phyloP scores from a whole-genome alignment of 129 eudicot species.

The Lonicera japonica region DNA sequence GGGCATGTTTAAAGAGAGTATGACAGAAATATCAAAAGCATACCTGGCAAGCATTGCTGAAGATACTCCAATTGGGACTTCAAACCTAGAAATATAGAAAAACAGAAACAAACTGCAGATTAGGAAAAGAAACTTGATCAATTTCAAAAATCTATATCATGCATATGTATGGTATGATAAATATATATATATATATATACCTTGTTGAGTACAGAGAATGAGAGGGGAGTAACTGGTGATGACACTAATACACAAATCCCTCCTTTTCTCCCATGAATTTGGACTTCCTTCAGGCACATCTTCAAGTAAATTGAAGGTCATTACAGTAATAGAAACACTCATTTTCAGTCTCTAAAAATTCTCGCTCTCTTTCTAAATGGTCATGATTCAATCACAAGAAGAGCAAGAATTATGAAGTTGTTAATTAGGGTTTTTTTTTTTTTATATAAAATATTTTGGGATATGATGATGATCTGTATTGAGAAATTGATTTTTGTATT shows the following conservation, averaged over 20 bases:
- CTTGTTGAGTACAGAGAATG: slow-evolving; percentile 94
- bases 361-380: slow-evolving; percentile 11
- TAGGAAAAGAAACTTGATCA: neutral
- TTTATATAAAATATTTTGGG: too few species aligned
- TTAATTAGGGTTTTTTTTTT: neutral
- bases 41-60: slow-evolving; percentile 90
- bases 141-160: neutral
- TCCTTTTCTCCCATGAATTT: slow-evolving; percentile 93
- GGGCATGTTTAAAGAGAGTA: too few species aligned
- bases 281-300: slow-evolving; percentile 78
- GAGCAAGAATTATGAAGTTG: neutral
- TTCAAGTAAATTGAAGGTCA: slow-evolving; percentile 93
- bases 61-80: slow-evolving; percentile 88
- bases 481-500: too few species aligned
- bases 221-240: slow-evolving; percentile 88
- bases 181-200: slow-evolving; percentile 22
- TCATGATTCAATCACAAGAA: neutral
- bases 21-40: slow-evolving; percentile 8
- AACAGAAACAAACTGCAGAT: neutral
- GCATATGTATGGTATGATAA: too few species aligned
- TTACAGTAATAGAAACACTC: slow-evolving; percentile 86
- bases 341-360: slow-evolving; percentile 23
- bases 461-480: neutral
- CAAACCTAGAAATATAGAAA: slow-evolving; percentile 48
- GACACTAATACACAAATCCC: slow-evolving; percentile 84